Conservation (phyloP, 2,329 filamentous ascomycete genomes). For the Zasmidium cellare region DNA sequence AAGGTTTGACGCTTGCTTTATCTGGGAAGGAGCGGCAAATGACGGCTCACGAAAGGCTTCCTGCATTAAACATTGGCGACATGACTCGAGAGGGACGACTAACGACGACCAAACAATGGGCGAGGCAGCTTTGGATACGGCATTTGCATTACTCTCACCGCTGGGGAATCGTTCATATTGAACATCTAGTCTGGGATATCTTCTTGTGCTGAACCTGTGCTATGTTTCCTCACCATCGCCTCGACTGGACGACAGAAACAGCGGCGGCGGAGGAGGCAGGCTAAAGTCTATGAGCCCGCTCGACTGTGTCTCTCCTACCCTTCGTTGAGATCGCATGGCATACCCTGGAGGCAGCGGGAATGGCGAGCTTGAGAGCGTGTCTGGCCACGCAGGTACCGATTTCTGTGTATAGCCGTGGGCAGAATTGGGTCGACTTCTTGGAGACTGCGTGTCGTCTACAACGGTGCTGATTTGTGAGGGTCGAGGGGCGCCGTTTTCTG, state of each 20-base stretch:
- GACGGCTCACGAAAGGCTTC: no score
- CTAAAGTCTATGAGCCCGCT: constrained; percentile 11
- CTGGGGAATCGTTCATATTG: no score
- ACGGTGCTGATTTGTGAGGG: constrained; percentile 15
- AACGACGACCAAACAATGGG: no score
- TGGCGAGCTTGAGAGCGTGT: constrained; percentile 17
- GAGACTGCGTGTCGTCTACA: constrained; percentile 5
- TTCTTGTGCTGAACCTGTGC: no score
- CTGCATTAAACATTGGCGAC: no score
- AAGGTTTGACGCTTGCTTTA: neutral
- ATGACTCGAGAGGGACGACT: no score
- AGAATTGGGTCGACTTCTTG: constrained; percentile 5
- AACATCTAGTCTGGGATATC: no score
- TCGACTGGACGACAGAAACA: constrained; percentile 1
- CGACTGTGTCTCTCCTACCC: constrained; percentile 5
- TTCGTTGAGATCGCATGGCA: neutral
- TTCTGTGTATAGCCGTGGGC: neutral
- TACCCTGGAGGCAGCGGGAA: constrained; percentile 12
- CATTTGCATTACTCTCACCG: no score
- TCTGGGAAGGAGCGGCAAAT: neutral
- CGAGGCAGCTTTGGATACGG: no score
- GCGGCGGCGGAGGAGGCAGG: constrained; percentile 12
- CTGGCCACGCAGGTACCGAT: constrained; percentile 1
- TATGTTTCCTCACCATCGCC: neutral
- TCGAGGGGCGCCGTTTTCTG: neutral